Evolutionary conservation across 257 asterid species (phyloP).

Genomic region (Primulina eburnea): DNA sequence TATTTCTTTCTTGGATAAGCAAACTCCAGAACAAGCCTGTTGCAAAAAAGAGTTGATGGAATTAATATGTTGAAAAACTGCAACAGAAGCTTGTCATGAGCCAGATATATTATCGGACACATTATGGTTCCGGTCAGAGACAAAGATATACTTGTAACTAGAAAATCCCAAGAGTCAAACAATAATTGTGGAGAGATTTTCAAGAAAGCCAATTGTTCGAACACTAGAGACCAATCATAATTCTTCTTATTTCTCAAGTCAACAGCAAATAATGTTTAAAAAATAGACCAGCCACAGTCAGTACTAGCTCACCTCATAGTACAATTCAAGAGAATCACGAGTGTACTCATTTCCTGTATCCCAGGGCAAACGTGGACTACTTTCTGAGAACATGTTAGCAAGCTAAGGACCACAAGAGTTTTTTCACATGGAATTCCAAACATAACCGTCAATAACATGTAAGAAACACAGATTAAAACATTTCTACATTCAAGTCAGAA

Average conservation of each 20-base stretch:
- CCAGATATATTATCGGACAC: neutral
- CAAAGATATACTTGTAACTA: neutral
- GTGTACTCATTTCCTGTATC: constrained; percentile 65
- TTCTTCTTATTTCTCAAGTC: neutral
- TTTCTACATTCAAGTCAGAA: neutral
- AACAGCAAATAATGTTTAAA: neutral
- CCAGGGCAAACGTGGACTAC: constrained; percentile 80
- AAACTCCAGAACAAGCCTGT: constrained; percentile 69
- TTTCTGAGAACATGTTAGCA: constrained; percentile 78
- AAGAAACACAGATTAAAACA: constrained; percentile 2
- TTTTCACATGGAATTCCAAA: constrained; percentile 17
- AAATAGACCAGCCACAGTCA: neutral
- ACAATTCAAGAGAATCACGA: constrained; percentile 78
- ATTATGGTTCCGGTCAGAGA: neutral
- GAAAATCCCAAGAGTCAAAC: neutral
- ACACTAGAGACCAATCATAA: neutral
- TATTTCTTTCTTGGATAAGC: constrained; percentile 61
- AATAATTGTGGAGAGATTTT: too few species aligned
- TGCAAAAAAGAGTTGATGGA: neutral
- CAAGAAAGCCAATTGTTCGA: neutral
- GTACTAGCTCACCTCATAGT: constrained; percentile 69
- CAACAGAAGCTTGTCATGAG: neutral
- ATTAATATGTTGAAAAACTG: neutral
- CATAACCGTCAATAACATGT: constrained; percentile 10
- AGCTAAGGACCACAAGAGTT: constrained; percentile 51